Percentiles rank a stretch among this genome's conserved stretches.
Conservation (phyloP, 2,329 filamentous ascomycete species). For the Pseudopyrenochaeta lycopersici region DNA sequence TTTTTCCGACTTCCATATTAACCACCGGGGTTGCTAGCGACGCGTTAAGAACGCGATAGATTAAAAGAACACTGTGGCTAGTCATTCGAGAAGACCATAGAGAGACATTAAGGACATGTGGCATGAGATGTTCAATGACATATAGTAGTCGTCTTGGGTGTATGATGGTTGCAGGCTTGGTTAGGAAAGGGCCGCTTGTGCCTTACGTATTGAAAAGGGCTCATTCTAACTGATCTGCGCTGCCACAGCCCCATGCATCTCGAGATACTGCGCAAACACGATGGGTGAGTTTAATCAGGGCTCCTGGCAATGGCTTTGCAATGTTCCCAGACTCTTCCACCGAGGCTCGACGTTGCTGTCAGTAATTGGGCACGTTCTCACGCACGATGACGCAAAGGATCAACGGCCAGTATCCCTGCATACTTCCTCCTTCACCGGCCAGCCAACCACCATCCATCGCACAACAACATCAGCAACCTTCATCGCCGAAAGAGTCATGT, state of each 20-base stretch:
- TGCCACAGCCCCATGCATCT: no score
- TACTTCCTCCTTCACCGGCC: not conserved
- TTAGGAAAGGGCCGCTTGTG: no score
- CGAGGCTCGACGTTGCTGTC: not conserved
- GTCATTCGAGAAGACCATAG: not conserved
- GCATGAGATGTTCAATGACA: not conserved
- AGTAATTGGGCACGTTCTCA: conserved; percentile 1
- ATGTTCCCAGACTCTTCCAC: not conserved
- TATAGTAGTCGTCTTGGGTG: not conserved
- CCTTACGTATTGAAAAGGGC: no score
- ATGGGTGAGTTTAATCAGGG: no score
- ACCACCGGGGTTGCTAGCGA: conserved; percentile 1
- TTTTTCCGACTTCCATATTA: conserved; percentile 1
- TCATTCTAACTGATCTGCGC: no score
- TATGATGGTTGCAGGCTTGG: not conserved
- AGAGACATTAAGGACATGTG: not conserved
- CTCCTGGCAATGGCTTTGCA: not conserved
- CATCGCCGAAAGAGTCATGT: conserved; percentile 10
- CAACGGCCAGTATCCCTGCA: conserved; percentile 15
- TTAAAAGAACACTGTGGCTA: conserved; percentile 10
- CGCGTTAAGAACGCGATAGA: not conserved
- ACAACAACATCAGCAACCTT: conserved; percentile 9
- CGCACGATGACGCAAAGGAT: conserved; percentile 14
- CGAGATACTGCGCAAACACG: no score
- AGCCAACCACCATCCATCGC: conserved; percentile 1